Conservation (phyloP, 495 filamentous ascomycete genomes). For the Niebla homalea region DNA sequence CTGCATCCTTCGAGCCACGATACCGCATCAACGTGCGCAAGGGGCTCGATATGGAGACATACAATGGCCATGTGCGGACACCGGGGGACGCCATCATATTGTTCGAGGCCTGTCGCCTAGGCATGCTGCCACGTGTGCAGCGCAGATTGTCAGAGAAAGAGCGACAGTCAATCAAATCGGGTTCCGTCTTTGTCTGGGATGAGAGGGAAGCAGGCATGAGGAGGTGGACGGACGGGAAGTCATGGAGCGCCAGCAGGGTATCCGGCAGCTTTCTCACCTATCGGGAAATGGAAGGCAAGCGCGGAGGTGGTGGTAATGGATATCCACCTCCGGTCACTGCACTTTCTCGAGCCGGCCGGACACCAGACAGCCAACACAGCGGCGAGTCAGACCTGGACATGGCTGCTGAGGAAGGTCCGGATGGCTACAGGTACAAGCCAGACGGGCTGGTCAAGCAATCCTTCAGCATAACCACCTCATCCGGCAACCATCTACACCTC, state of each 20-base stretch:
- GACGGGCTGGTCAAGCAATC: constrained; percentile 99
- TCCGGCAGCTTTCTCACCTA: constrained; percentile 97
- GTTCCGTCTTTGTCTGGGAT: constrained; percentile 98
- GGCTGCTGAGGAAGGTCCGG: constrained; percentile 68
- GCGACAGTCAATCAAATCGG: constrained; percentile 82
- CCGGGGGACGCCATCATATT: constrained; percentile 92
- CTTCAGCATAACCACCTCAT: constrained; percentile 91
- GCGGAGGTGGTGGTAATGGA: constrained; percentile 53
- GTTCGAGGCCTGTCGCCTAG: constrained; percentile 90
- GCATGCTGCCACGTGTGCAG: constrained; percentile 83
- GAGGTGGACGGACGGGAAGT: constrained; percentile 97
- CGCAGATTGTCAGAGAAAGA: constrained; percentile 92
- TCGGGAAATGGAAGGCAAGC: constrained; percentile 96
- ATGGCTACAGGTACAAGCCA: constrained; percentile 94
- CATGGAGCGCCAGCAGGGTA: constrained; percentile 95
- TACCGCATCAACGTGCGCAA: neutral
- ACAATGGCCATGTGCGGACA: constrained; percentile 81
- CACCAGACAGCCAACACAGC: constrained; percentile 61
- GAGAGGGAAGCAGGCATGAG: constrained; percentile 97
- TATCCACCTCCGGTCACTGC: constrained; percentile 39
- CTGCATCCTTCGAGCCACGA: neutral
- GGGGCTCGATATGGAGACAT: constrained; percentile 69
- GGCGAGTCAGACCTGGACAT: constrained; percentile 68
- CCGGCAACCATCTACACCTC: constrained; percentile 81
- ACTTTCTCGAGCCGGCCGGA: constrained; percentile 51